A percentile compares a stretch with the other conserved stretches of the same genome.
Evolutionary conservation across 75 land plant species (phyloP).

Genomic region (Picea sitchensis): DNA sequence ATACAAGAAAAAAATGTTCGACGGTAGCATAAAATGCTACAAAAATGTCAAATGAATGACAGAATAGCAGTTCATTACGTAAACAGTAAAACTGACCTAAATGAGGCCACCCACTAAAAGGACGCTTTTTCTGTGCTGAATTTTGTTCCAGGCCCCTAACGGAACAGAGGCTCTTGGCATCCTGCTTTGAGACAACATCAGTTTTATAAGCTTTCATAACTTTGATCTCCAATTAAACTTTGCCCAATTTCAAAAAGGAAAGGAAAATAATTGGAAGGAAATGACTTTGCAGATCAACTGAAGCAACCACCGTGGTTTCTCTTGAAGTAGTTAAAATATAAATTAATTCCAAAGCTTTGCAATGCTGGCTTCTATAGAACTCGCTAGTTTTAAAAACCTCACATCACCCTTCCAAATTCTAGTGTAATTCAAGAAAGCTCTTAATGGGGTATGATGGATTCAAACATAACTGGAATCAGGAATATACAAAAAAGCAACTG

Average conservation of each 20-base stretch:
- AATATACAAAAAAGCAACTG: too few species aligned
- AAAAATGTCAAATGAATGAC: slow-evolving; percentile 25
- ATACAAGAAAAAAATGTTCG: slow-evolving; percentile 6
- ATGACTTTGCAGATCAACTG: slow-evolving; percentile 33
- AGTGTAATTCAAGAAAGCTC: not conserved
- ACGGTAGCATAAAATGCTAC: slow-evolving; percentile 46
- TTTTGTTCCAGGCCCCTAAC: slow-evolving; percentile 70
- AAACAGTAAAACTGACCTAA: slow-evolving; percentile 90
- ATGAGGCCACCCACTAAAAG: slow-evolving; percentile 82
- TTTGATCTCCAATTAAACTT: slow-evolving; percentile 22
- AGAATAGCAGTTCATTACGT: slow-evolving; percentile 37
- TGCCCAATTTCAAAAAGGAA: slow-evolving; percentile 48
- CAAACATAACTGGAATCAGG: not conserved
- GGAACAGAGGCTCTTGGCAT: slow-evolving; percentile 74
- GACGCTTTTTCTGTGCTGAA: slow-evolving; percentile 71
- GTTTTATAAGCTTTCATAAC: slow-evolving; percentile 52
- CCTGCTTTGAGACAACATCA: slow-evolving; percentile 80
- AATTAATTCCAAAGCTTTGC: not conserved
- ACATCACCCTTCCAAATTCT: not conserved
- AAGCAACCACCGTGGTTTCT: slow-evolving; percentile 17
- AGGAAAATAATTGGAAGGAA: slow-evolving; percentile 40
- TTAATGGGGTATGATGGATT: not conserved
- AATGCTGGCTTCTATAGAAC: not conserved
- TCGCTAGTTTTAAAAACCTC: not conserved
- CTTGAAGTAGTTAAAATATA: slow-evolving; percentile 23